These are phyloP conservation scores for Leptographium radiaticola DNA, from an alignment of 2,329 filamentous ascomycete genomes.

Conservation along the genomic window DNA sequence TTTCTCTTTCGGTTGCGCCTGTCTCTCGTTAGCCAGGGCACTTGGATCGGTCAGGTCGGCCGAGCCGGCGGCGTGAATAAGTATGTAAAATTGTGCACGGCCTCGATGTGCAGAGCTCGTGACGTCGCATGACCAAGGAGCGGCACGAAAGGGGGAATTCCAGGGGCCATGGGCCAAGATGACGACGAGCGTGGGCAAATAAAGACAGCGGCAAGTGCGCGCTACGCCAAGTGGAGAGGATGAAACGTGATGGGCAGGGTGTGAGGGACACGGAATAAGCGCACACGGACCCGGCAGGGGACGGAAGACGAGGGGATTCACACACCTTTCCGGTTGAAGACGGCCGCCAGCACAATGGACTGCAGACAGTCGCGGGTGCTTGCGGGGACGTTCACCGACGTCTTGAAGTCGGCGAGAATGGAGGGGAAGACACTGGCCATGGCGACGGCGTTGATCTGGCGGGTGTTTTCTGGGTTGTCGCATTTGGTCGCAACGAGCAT, in stretches of 20 bases:
- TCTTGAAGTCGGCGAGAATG: constrained; percentile 60
- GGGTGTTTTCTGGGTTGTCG: constrained; percentile 58
- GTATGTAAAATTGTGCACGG: not conserved
- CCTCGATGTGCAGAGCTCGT: not conserved
- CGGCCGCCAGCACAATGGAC: constrained; percentile 58
- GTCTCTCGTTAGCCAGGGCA: not conserved
- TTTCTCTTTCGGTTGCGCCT: constrained; percentile 28
- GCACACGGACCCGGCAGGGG: not conserved
- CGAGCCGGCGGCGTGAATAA: not conserved
- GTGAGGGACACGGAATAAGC: not conserved
- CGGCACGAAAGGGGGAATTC: not conserved
- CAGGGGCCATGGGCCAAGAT: not conserved
- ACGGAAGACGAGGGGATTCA: constrained; percentile 11
- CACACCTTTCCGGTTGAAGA: constrained; percentile 57
- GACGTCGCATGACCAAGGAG: not conserved
- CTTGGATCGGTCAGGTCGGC: not conserved
- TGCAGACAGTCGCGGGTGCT: constrained; percentile 65
- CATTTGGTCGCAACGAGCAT: constrained; percentile 84
- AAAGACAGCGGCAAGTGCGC: not conserved
- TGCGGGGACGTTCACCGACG: constrained; percentile 56
- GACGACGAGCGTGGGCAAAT: not conserved
- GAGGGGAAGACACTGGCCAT: constrained; percentile 53
- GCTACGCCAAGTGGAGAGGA: not conserved
- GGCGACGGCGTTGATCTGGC: constrained; percentile 56
- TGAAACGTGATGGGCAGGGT: not conserved